A percentile compares a stretch with the other conserved stretches of the same genome.
Conservation (phyloP, 2,329 filamentous ascomycete species). For the Paraphoma sp. region DNA sequence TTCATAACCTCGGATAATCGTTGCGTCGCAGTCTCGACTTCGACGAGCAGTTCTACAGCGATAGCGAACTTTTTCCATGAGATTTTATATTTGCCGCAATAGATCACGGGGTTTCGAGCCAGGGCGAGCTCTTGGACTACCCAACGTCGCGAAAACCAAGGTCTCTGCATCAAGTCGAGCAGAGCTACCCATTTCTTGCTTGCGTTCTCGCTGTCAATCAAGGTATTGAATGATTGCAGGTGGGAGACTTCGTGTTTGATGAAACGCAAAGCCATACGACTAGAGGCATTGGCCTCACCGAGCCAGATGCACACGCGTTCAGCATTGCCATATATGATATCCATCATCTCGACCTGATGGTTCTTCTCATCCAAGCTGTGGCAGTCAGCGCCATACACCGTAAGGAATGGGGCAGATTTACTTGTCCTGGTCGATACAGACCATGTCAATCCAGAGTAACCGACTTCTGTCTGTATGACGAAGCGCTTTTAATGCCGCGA, state of each 20-base stretch:
- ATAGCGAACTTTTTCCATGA: conserved; percentile 48
- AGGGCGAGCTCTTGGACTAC: conserved; percentile 54
- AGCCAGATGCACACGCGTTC: conserved; percentile 23
- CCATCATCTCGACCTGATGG: conserved; percentile 29
- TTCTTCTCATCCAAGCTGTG: conserved; percentile 17
- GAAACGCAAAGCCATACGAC: conserved; percentile 39
- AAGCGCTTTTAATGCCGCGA: conserved; percentile 10
- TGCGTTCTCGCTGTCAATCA: conserved; percentile 25
- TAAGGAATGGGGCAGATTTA: neutral
- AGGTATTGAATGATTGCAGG: conserved; percentile 41
- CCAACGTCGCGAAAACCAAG: conserved; percentile 52
- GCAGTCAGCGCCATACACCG: conserved; percentile 9
- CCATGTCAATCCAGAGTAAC: conserved; percentile 12
- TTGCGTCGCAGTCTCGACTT: conserved; percentile 48
- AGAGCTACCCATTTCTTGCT: conserved; percentile 41
- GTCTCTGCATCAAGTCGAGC: conserved; percentile 46
- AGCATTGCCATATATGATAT: conserved; percentile 19
- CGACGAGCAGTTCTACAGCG: conserved; percentile 49
- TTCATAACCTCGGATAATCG: conserved; percentile 47
- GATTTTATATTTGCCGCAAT: conserved; percentile 48
- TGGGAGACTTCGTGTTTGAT: conserved; percentile 38
- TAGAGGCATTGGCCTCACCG: conserved; percentile 36
- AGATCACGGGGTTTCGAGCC: conserved; percentile 42
- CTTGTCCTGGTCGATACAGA: conserved; percentile 13
- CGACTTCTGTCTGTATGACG: conserved; percentile 2